Base-by-base conservation (phyloP, 2,329 filamentous ascomycete genomes). In the Helotiales sp. region DNA sequence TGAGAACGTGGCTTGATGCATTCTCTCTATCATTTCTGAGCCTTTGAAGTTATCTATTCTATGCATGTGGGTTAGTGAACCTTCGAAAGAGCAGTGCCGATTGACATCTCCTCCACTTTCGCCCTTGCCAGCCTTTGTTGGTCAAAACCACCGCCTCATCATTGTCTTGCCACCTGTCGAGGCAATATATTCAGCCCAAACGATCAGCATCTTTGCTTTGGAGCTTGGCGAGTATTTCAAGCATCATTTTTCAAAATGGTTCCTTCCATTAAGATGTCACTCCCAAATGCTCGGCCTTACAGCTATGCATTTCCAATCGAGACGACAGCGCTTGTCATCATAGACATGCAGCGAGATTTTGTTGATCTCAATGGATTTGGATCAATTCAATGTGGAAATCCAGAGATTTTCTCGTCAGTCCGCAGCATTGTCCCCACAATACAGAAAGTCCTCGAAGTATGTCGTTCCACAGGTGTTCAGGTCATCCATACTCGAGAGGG, bases 301-400 rank as follows among this genome's bases (percentile, higher is more conserved):
- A 68, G 73, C 2, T 82, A 77, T 65, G 71, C 69, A 3, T 82
- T 82, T 57, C 72, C 74, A 17, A 69, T 73, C 24, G 70, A 73
- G 27, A 74, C 75, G 8, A 82, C 80, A 1, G 80, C 80, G 0
- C 73, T 83, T 38, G 67, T 83, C 8, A 74, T 83, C 52, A 78
- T 83, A 63, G 80, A 83, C 69, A 79, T 82, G 73, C 80, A 83
- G 68, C 75, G 79, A 52, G 80, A 82, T 70, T 82, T 76, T 66
- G 69, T 82, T 5, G 74, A 78, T n/a, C 70, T 71, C 2, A 73
- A 74, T 50, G 79, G 80, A 24, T 82, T 81, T 61, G 79, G 79
- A 7, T 74, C 76, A 48, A 81, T 82, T 36, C 78, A 82, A 68
- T 76, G 75, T 52, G 76, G 76, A 12, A 72, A 76, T 48, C 58